Percentiles rank a stretch among this genome's conserved stretches.
These are phyloP conservation scores for Gynochthodes officinalis DNA, from an alignment of 257 asterid species.

Conservation along the genomic window DNA sequence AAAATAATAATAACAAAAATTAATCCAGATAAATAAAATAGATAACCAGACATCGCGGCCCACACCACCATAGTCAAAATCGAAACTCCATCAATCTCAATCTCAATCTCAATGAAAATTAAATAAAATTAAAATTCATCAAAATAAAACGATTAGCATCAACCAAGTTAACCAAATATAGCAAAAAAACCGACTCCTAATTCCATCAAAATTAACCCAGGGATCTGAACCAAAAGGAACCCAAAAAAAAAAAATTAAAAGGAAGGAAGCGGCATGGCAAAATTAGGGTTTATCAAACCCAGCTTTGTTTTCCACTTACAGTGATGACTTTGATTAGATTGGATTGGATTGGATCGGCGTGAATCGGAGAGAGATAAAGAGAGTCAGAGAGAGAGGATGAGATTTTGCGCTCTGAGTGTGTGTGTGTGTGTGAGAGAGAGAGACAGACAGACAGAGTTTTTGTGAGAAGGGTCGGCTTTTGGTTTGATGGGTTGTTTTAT, in stretches of 20 bases:
- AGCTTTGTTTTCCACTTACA: constrained; percentile 35
- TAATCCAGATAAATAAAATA: neutral
- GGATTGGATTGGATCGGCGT: constrained; percentile 47
- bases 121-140: constrained; percentile 7
- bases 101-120: constrained; percentile 14
- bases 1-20: neutral
- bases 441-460: constrained; percentile 31
- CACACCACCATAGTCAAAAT: constrained; percentile 20
- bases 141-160: constrained; percentile 2
- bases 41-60: constrained; percentile 14
- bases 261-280: neutral
- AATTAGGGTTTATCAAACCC: constrained; percentile 17
- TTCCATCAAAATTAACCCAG: constrained; percentile 1
- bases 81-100: constrained; percentile 19
- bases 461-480: constrained; percentile 30
- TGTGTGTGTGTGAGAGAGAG: constrained; percentile 29
- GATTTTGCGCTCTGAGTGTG: constrained; percentile 20
- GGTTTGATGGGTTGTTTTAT: constrained; percentile 30
- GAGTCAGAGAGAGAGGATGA: constrained; percentile 28
- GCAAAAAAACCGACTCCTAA: neutral
- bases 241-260: constrained; percentile 1
- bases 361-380: constrained; percentile 30
- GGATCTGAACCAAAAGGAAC: constrained; percentile 18
- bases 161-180: constrained; percentile 20
- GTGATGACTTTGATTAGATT: constrained; percentile 34